These are phyloP conservation scores for Colletotrichum somersetense DNA, from an alignment of 2,329 filamentous ascomycete genomes.

Conservation along the genomic window DNA sequence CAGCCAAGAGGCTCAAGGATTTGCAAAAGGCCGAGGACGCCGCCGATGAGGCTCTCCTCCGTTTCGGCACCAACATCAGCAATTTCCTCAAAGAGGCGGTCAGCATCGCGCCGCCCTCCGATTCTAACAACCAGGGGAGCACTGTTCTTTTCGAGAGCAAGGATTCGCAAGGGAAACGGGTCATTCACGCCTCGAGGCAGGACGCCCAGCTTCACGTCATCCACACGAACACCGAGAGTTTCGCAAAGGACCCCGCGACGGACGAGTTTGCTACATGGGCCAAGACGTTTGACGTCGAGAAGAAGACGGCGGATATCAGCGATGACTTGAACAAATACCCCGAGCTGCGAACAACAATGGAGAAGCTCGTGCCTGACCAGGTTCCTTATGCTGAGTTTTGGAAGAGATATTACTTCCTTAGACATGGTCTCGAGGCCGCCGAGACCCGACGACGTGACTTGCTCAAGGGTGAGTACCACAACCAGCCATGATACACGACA, in stretches of 20 bases:
- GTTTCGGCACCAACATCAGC: constrained; percentile 89
- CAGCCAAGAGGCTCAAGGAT: constrained; percentile 86
- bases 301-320: constrained; percentile 86
- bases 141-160: constrained; percentile 93
- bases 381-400: constrained; percentile 94
- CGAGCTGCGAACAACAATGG: constrained; percentile 90
- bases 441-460: constrained; percentile 90
- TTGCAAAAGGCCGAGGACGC: constrained; percentile 94
- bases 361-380: constrained; percentile 91
- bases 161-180: constrained; percentile 88
- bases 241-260: constrained; percentile 83
- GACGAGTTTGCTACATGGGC: constrained; percentile 82
- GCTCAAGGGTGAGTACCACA: constrained; percentile 78
- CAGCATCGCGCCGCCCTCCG: constrained; percentile 81
- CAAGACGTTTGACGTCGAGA: constrained; percentile 81
- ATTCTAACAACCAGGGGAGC: constrained; percentile 61
- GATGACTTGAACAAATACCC: constrained; percentile 86
- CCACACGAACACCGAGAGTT: constrained; percentile 85
- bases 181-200: constrained; percentile 94
- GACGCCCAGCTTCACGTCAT: constrained; percentile 97
- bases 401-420: constrained; percentile 94
- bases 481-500: background rate
- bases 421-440: constrained; percentile 92
- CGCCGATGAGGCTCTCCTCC: constrained; percentile 92
- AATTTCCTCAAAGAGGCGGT: constrained; percentile 94